Evolutionary conservation across 2,329 filamentous ascomycete genomes (phyloP), one percentile per base, ranked within the genome.

Genomic region (Claviceps pazoutovae): DNA sequence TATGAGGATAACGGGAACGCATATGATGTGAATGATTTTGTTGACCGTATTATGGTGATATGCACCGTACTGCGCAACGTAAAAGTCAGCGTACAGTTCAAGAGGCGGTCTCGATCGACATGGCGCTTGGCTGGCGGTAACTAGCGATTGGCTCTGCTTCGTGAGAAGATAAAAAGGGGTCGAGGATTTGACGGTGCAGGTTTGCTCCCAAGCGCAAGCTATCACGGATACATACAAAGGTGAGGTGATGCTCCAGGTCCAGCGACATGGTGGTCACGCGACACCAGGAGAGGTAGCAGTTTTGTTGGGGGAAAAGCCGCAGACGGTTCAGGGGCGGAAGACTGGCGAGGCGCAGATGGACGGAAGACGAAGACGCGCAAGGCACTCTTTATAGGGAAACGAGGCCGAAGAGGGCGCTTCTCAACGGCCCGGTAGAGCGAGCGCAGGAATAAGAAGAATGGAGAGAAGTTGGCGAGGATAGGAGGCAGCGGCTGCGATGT

Each of bases 31-130:
- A 62, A 93, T 90, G 58, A 74, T 75, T 54, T 90, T 71, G 65
- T 93, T 93, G 68, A 86, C 78, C 46, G 78, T 70, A 68, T 91
- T 83, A 63, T 86, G 81, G 68, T 93, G 87, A 64, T 93, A 91
- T 54, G 85, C 79, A 66, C 86, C 87, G 72, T 93, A 93, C 87
- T 93, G 58, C 43, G 30, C 14, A 48, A 48, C 38, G 5, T 41
- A 48, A 44, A 11, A 47, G 51, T 52, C 17, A 48, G 44, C 42
- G 16, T 47, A 38, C 46, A 17, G 44, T 34, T 30, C 37, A 46
- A 42, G 38, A 9, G 39, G 19, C 13, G 14, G 37, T 42, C 17
- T 49, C 26, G 41, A 37, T 34, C 39, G 26, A 48, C 17, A 30
- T 41, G 23, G 8, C 36, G 9, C 4, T 42, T 19, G 41, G 41